phyloP scores from a whole-genome alignment of 2,329 filamentous ascomycete species.

The Ceratocystis cubensis region DNA sequence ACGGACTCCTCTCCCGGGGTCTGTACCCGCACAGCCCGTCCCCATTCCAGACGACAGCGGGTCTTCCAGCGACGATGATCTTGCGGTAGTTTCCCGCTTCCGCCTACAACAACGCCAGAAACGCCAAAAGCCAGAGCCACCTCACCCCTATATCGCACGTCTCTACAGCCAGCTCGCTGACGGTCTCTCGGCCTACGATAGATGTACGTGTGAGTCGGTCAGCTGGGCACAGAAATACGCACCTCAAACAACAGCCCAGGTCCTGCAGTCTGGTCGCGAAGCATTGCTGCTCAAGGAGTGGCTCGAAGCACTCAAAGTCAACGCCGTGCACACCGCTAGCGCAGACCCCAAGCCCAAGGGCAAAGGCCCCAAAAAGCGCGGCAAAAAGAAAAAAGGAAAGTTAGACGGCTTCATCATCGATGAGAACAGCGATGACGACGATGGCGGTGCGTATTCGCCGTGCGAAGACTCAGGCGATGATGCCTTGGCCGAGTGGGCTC shows the following conservation, averaged over 20 bases:
- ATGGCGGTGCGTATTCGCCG: background rate
- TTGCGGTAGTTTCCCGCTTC: constrained; percentile 21
- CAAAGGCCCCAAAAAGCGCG: constrained; percentile 34
- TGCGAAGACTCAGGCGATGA: constrained; percentile 42
- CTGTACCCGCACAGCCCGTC: background rate
- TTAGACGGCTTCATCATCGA: constrained; percentile 73
- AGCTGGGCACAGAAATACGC: constrained; percentile 80
- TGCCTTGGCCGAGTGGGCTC: constrained; percentile 12
- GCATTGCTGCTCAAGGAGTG: constrained; percentile 62
- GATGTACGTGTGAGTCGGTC: constrained; percentile 56
- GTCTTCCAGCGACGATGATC: constrained; percentile 29
- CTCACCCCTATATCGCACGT: constrained; percentile 46
- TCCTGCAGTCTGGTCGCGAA: constrained; percentile 65
- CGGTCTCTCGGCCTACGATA: constrained; percentile 67
- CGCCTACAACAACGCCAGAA: constrained; percentile 2
- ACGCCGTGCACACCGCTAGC: constrained; percentile 55
- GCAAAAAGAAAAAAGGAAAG: constrained; percentile 48
- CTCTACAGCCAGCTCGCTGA: constrained; percentile 49
- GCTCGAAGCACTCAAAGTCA: constrained; percentile 63
- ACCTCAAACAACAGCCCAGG: constrained; percentile 52
- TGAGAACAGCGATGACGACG: constrained; percentile 43
- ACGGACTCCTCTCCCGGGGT: constrained; percentile 25
- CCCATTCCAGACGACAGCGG: background rate
- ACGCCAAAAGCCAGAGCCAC: background rate
- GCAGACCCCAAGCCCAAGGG: constrained; percentile 25